phyloP scores from a whole-genome alignment of 352 stramenopile species.

The Pythium folliculosum region DNA sequence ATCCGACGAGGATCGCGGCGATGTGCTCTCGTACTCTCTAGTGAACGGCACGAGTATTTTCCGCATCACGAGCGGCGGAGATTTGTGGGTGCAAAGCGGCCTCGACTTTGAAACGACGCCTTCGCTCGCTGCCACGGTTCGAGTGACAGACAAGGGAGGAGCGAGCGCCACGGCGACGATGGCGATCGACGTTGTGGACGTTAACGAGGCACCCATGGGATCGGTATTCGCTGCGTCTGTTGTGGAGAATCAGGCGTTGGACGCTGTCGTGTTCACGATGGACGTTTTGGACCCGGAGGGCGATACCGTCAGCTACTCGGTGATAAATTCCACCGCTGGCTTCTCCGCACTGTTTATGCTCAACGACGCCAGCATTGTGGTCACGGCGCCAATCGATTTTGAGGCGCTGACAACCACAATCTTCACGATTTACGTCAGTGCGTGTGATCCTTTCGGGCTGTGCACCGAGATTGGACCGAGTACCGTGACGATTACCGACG shows the following conservation, averaged over 20 bases:
- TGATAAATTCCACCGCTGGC: slow-evolving; percentile 21
- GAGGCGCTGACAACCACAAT: slow-evolving; percentile 23
- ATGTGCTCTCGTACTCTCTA: slow-evolving; percentile 38
- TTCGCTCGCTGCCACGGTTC: slow-evolving; percentile 15
- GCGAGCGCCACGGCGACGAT: slow-evolving; percentile 26
- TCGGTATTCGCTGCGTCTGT: slow-evolving; percentile 32
- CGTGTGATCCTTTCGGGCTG: slow-evolving; percentile 44
- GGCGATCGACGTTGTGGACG: slow-evolving; percentile 42
- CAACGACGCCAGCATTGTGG: slow-evolving; percentile 4
- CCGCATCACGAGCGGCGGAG: slow-evolving; percentile 1
- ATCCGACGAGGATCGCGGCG: slow-evolving; percentile 47
- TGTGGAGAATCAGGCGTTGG: slow-evolving; percentile 40
- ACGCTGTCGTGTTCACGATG: slow-evolving; percentile 30
- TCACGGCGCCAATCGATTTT: slow-evolving; percentile 25
- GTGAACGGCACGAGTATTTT: slow-evolving; percentile 27
- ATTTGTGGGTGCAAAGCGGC: slow-evolving; percentile 21
- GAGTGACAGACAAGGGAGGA: slow-evolving; percentile 36
- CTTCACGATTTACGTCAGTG: slow-evolving; percentile 33
- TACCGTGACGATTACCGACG: slow-evolving; percentile 40
- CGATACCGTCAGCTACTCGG: slow-evolving; percentile 28
- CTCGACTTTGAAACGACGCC: slow-evolving; percentile 34
- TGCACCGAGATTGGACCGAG: slow-evolving; percentile 48
- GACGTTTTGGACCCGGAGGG: slow-evolving; percentile 42
- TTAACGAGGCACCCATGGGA: slow-evolving; percentile 46
- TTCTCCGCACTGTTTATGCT: slow-evolving; percentile 25